phyloP scores from a whole-genome alignment of 2,329 filamentous ascomycete genomes.

The Didymella arachidicola region DNA sequence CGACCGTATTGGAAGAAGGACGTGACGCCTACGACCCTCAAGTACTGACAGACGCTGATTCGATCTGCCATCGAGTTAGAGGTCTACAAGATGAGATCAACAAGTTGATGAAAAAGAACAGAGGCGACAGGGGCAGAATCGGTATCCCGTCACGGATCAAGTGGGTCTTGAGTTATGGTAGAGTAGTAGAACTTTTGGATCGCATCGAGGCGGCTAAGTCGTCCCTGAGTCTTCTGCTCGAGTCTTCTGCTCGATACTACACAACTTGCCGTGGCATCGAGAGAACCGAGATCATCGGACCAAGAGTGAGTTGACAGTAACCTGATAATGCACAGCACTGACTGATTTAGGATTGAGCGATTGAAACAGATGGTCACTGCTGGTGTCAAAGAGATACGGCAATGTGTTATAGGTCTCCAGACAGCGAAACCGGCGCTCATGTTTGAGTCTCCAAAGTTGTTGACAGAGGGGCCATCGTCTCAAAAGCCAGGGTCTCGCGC shows the following conservation, averaged over 20 bases:
- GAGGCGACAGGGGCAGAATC: no score
- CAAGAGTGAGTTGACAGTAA: no score
- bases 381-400: neutral
- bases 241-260: neutral
- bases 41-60: neutral
- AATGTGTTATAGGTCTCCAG: neutral
- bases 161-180: neutral
- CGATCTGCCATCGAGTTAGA: neutral
- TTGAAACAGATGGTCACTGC: neutral
- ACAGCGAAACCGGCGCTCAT: neutral
- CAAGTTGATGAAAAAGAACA: neutral
- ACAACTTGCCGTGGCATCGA: neutral
- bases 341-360: neutral
- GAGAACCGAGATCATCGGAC: no score
- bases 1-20: neutral
- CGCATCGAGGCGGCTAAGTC: neutral
- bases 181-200: neutral
- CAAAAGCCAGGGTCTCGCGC: no score
- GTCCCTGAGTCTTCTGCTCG: neutral
- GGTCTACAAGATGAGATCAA: neutral
- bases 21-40: neutral
- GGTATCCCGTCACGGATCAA: neutral
- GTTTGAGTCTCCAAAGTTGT: neutral
- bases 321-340: no score
- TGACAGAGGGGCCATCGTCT: neutral